phyloP scores from a whole-genome alignment of 2,329 filamentous ascomycete genomes.

The Tolypocladium endophyticum region DNA sequence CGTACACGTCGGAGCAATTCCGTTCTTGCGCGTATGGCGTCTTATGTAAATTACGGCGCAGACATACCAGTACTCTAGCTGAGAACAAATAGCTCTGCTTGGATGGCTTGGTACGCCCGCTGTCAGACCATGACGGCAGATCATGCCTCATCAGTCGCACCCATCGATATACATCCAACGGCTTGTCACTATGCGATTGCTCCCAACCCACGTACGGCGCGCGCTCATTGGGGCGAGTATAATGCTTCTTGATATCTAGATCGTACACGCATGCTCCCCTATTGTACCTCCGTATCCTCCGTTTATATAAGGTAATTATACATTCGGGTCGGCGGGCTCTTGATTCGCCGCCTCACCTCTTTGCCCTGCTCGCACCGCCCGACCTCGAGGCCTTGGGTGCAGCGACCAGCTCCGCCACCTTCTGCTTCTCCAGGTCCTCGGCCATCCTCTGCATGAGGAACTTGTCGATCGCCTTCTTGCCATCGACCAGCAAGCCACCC shows the following conservation, averaged over 20 bases:
- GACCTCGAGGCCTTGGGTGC: constrained; percentile 8
- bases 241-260: not conserved
- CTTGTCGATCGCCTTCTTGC: constrained; percentile 35
- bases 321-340: not conserved
- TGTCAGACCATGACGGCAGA: not conserved
- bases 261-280: not conserved
- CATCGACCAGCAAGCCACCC: constrained; percentile 48
- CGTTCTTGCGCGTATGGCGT: not conserved
- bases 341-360: constrained; percentile 9
- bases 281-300: not conserved
- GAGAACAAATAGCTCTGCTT: not conserved
- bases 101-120: not conserved
- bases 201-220: not conserved
- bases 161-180: not conserved
- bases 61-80: not conserved
- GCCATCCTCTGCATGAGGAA: constrained; percentile 19
- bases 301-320: not conserved
- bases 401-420: constrained; percentile 19
- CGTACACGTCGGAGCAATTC: not conserved
- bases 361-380: constrained; percentile 8
- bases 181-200: not conserved
- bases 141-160: not conserved
- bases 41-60: no score
- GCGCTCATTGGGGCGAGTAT: not conserved
- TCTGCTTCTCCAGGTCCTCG: constrained; percentile 23